A percentile compares a stretch with the other conserved stretches of the same genome.
Evolutionary conservation across 805 yeast species (phyloP).

Genomic region (Zygosaccharomyces lentus): DNA sequence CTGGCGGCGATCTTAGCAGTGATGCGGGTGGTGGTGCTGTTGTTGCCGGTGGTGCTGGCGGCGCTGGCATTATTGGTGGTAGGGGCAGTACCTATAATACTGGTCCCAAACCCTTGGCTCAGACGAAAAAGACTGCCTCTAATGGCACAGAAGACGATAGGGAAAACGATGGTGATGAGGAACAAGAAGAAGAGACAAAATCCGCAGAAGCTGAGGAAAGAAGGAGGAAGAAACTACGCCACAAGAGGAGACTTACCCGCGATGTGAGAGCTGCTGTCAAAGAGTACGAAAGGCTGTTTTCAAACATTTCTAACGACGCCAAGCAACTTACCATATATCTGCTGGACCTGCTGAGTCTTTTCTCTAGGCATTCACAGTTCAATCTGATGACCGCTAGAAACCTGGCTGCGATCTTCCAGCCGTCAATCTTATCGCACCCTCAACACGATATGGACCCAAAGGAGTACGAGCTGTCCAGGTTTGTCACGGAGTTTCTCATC

Average conservation of each 20-base stretch:
- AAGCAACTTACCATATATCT: conserved; percentile 82
- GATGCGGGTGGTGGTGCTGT: not conserved
- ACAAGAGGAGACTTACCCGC: conserved; percentile 53
- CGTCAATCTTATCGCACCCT: conserved; percentile 91
- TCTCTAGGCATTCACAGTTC: conserved; percentile 68
- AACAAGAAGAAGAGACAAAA: conserved; percentile 18
- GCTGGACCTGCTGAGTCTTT: conserved; percentile 79
- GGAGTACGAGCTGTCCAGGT: conserved; percentile 82
- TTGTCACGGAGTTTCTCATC: conserved; percentile 83
- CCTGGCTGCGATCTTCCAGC: conserved; percentile 94
- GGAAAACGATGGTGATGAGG: conserved; percentile 19
- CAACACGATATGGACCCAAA: conserved; percentile 88
- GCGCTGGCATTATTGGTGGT: not conserved
- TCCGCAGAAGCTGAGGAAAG: conserved; percentile 29
- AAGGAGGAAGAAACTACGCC: conserved; percentile 41
- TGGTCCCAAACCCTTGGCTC: conserved; percentile 2
- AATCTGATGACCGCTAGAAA: conserved; percentile 92
- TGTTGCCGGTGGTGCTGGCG: not conserved
- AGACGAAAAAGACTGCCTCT: not conserved
- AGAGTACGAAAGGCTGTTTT: conserved; percentile 66
- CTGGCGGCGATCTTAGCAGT: not conserved
- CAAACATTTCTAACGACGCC: conserved; percentile 67
- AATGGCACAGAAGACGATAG: conserved; percentile 11
- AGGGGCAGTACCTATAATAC: not conserved
- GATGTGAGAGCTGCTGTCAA: conserved; percentile 67